Base-by-base conservation (phyloP, 2,329 filamentous ascomycete genomes). In the Fusarium lateritium region DNA sequence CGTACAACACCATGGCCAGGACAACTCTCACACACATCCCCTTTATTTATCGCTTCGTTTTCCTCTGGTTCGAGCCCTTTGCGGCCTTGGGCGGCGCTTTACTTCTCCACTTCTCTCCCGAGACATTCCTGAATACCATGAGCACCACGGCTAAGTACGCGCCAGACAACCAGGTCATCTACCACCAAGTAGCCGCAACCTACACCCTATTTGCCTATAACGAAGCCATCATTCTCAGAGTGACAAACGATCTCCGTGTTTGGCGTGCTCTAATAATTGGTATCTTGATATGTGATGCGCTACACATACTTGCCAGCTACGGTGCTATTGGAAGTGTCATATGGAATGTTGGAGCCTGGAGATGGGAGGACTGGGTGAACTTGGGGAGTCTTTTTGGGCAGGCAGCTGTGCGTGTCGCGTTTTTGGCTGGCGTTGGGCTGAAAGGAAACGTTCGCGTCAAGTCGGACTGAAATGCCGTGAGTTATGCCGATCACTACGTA, bases 151-250 rank as follows among this genome's bases (percentile, higher is more conserved):
- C 39, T 36, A 56, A 31, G n/a, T 72, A 65, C 1, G 66, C 69
- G 0, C 59, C 69, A 3, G 69, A 72, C 39, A 72, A 55, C 11
- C 47, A 65, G 28, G 50, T 72, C 4, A 33, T 72, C 6, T 72
- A 72, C 36, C 47, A 72, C 34, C 52, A 72, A 21, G 40, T 72
- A 13, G 69, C 65, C 2, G 69, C 65, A 2, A 47, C 66, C 6
- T 71, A 71, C 15, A 49, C 50, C 2, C 56, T 72, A 2, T 72
- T 71, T 17, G 69, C 69, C 2, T 71, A 61, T 21, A 70, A 72
- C 7, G 69, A 72, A 22, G 69, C 58, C 3, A 15, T 71, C 0
- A 10, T 71, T 5, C 40, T 71, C 2, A 44, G 69, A 5, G 8
- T 43, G 3, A 72, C 69, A 0, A 47, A 62, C 11, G 69, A 71